Conservation (phyloP, 2,329 filamentous ascomycete genomes). For the Chaetomium globosum region DNA sequence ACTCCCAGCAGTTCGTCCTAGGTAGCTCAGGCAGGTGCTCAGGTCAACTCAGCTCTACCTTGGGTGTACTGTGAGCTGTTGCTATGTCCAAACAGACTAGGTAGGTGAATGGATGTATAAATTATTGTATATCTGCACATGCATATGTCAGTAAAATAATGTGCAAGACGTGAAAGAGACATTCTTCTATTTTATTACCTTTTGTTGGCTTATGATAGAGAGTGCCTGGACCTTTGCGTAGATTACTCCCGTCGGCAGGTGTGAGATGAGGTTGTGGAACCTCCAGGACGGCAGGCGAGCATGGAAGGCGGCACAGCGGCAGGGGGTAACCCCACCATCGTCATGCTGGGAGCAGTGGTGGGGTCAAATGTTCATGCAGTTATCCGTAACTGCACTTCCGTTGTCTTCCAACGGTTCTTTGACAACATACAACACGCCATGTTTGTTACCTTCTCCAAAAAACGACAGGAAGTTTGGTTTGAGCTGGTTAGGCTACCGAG, state of each 20-base stretch:
- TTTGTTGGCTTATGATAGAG: neutral
- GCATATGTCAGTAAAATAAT: neutral
- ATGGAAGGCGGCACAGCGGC: too few species aligned
- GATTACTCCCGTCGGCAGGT: neutral
- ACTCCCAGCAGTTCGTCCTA: neutral
- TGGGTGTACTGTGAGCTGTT: too few species aligned
- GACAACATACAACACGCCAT: neutral
- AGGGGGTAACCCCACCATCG: neutral
- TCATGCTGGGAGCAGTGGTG: neutral
- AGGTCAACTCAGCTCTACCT: neutral
- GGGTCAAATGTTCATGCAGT: slow-evolving; percentile 10
- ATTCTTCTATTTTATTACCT: neutral
- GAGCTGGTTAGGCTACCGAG: neutral
- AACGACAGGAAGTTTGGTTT: neutral
- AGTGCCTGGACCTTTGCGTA: neutral
- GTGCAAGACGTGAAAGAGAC: neutral
- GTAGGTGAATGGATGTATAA: neutral
- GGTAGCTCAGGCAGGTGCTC: too few species aligned
- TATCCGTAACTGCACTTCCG: neutral
- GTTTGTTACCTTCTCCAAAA: neutral
- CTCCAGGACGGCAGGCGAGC: neutral
- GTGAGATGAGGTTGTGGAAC: too few species aligned
- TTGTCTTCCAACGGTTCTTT: neutral
- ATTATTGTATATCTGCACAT: neutral
- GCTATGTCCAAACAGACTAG: too few species aligned